Evolutionary conservation across 768 basidiomycete genomes (phyloP).

Genomic region (Amanita fuliginea): DNA sequence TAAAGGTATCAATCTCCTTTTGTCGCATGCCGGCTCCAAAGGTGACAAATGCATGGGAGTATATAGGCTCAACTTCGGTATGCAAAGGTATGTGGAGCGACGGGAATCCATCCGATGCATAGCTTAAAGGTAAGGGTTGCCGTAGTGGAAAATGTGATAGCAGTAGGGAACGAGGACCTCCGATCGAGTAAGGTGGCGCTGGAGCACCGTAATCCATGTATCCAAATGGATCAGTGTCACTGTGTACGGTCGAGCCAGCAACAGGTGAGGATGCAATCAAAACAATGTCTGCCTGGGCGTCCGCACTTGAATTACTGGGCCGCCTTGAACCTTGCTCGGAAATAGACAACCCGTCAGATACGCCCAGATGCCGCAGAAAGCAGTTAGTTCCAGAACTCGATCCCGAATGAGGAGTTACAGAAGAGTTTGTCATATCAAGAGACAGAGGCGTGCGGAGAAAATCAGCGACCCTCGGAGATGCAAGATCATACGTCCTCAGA

Average conservation of each 20-base stretch:
- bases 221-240: not conserved
- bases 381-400: constrained; percentile 13
- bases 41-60: constrained; percentile 70
- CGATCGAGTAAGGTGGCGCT: not conserved
- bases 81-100: constrained; percentile 16
- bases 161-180: constrained; percentile 9
- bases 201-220: constrained; percentile 1
- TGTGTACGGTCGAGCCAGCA: not conserved
- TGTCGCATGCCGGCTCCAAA: constrained; percentile 82
- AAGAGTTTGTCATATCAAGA: constrained; percentile 1
- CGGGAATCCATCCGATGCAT: not conserved
- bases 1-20: constrained; percentile 74
- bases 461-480: constrained; percentile 41
- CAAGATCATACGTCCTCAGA: constrained; percentile 40
- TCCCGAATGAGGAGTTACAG: constrained; percentile 24
- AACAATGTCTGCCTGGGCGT: not conserved
- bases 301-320: not conserved
- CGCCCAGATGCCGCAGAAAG: constrained; percentile 2
- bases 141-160: constrained; percentile 20
- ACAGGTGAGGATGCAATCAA: constrained; percentile 5
- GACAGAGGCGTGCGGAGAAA: constrained; percentile 33
- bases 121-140: constrained; percentile 8
- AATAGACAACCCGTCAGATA: not conserved
- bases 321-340: not conserved
- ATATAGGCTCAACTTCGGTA: constrained; percentile 44